Evolutionary conservation across 305 asterid genomes (phyloP).

Genomic region (Nicotiana rustica): DNA sequence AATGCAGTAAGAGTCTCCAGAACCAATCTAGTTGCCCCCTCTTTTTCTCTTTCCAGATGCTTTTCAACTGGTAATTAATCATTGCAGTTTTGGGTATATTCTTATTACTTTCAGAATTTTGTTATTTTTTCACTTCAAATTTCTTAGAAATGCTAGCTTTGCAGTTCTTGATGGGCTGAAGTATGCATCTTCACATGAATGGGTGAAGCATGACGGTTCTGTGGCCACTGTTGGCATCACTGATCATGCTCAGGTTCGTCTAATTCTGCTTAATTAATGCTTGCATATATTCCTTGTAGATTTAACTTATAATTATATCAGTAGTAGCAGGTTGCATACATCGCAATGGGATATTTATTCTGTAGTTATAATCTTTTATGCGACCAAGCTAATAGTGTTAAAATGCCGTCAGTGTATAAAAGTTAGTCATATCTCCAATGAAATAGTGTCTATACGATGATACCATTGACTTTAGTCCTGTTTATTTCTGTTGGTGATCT

Average conservation of each 20-base stretch:
- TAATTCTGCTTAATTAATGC: not conserved
- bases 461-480: not conserved
- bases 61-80: constrained; percentile 65
- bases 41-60: constrained; percentile 76
- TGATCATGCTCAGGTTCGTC: constrained; percentile 81
- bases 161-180: constrained; percentile 82
- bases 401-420: too few relatives aligned
- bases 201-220: constrained; percentile 93
- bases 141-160: not conserved
- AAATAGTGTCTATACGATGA: not conserved
- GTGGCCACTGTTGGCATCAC: constrained; percentile 90
- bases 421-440: not conserved
- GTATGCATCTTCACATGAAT: constrained; percentile 85
- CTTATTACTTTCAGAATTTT: not conserved
- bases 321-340: too few relatives aligned
- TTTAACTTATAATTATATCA: not conserved
- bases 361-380: too few relatives aligned
- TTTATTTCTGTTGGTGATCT: not conserved
- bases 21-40: constrained; percentile 47
- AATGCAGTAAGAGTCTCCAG: constrained; percentile 76
- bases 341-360: too few relatives aligned
- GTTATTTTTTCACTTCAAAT: not conserved
- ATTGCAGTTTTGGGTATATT: not conserved
- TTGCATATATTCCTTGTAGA: not conserved
- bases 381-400: too few relatives aligned